Conservation (phyloP, 2,329 filamentous ascomycete species). For the Chalara sp. region DNA sequence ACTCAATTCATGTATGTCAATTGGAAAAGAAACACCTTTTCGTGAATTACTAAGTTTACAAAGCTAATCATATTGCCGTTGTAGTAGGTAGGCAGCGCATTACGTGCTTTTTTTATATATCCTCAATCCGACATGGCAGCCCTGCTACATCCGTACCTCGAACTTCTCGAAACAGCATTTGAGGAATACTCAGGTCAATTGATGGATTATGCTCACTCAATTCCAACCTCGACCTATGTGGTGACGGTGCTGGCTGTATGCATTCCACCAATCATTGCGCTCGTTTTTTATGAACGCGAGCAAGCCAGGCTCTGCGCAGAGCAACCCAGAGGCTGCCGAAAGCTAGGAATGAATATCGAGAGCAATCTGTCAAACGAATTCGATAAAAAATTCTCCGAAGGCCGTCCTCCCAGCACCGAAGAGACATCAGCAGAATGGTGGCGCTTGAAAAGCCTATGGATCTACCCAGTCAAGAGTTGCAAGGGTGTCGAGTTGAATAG, state of each 20-base stretch:
- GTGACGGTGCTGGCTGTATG: slow-evolving; percentile 24
- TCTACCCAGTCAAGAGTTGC: slow-evolving; percentile 83
- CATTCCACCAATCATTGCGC: slow-evolving; percentile 24
- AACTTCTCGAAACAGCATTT: slow-evolving; percentile 20
- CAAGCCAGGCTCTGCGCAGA: slow-evolving; percentile 23
- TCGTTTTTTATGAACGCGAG: slow-evolving; percentile 26
- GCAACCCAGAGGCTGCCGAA: slow-evolving; percentile 43
- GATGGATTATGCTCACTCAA: slow-evolving; percentile 17
- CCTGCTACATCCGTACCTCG: slow-evolving; percentile 19
- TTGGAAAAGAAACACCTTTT: no score
- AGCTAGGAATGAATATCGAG: slow-evolving; percentile 38
- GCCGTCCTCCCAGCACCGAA: slow-evolving; percentile 28
- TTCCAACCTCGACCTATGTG: slow-evolving; percentile 26
- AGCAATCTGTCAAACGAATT: slow-evolving; percentile 52
- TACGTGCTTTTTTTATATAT: slow-evolving; percentile 13
- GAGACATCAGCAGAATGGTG: slow-evolving; percentile 31
- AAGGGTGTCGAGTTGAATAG: slow-evolving; percentile 64
- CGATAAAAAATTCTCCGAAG: slow-evolving; percentile 39
- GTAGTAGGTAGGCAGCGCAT: slow-evolving; percentile 21
- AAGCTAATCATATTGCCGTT: background rate
- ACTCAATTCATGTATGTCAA: background rate
- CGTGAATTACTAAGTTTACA: no score
- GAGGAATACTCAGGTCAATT: slow-evolving; percentile 21
- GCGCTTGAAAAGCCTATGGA: slow-evolving; percentile 61
- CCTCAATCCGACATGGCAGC: slow-evolving; percentile 15